These are phyloP conservation scores for Papiliotrema nemorosa DNA, from an alignment of 1,284 basidiomycete species.

Conservation along the genomic window DNA sequence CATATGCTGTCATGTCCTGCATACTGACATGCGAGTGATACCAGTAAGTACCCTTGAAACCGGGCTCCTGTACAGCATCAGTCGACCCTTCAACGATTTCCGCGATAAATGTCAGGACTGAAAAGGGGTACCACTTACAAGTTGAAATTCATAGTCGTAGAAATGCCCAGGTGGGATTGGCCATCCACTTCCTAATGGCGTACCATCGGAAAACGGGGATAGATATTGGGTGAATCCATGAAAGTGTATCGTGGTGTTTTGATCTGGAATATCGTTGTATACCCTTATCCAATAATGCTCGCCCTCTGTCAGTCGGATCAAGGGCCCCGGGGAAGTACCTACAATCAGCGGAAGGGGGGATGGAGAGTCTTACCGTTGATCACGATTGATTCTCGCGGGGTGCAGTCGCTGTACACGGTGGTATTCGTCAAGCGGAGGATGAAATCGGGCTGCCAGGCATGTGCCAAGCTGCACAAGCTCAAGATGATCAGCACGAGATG, in stretches of 20 bases:
- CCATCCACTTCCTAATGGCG: conserved; percentile 8
- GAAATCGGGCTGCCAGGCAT: conserved; percentile 13
- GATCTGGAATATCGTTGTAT: conserved; percentile 9
- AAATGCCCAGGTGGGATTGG: conserved; percentile 13
- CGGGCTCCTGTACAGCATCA: background rate
- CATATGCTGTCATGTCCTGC: conserved; percentile 10
- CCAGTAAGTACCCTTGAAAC: conserved; percentile 3
- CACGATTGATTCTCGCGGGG: conserved; percentile 7
- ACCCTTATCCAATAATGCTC: conserved; percentile 12
- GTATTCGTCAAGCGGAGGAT: conserved; percentile 10
- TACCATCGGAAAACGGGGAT: conserved; percentile 10
- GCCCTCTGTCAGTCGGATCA: conserved; percentile 6
- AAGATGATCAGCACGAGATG: no score
- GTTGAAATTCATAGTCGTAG: conserved; percentile 15
- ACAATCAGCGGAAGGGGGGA: background rate
- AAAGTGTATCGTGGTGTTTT: conserved; percentile 13
- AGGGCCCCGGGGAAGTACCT: conserved; percentile 11
- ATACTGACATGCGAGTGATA: conserved; percentile 12
- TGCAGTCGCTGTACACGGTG: conserved; percentile 9
- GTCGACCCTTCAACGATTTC: no score
- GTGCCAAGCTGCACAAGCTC: no score
- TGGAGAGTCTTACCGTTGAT: conserved; percentile 7
- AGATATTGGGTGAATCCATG: conserved; percentile 11
- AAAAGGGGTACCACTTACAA: no score
- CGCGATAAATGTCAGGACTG: no score